Percentiles rank a stretch among this genome's conserved stretches.
These are phyloP conservation scores for Centella asiatica DNA, from an alignment of 129 eudicot genomes.

Conservation along the genomic window DNA sequence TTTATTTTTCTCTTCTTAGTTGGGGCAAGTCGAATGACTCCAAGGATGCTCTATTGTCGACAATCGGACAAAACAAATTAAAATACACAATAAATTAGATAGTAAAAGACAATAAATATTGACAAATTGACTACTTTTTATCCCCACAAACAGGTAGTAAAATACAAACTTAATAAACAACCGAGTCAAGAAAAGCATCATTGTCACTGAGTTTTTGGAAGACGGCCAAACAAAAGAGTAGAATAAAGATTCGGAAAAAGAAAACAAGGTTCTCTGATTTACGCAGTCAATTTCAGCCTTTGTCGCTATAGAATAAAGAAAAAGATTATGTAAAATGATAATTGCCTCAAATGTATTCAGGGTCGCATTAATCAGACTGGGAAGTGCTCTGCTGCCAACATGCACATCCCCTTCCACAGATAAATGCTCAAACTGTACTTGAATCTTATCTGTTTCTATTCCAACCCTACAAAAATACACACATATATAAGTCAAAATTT, in stretches of 20 bases:
- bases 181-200: too few relatives aligned
- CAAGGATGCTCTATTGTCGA: conserved; percentile 46
- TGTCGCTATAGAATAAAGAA: background rate
- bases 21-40: conserved; percentile 44
- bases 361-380: conserved; percentile 54
- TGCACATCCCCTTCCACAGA: conserved; percentile 67
- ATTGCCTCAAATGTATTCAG: conserved; percentile 57
- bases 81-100: background rate
- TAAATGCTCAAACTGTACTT: conserved; percentile 60
- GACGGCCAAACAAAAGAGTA: background rate
- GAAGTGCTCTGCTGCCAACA: conserved; percentile 76
- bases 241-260: background rate
- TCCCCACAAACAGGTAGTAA: too few relatives aligned
- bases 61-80: conserved; percentile 2
- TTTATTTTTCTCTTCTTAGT: conserved; percentile 55
- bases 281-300: background rate
- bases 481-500: background rate
- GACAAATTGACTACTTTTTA: background rate
- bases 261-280: background rate
- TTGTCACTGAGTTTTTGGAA: too few relatives aligned
- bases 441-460: conserved; percentile 50
- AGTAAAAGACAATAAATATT: background rate
- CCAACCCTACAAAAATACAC: conserved; percentile 46
- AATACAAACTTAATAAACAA: too few relatives aligned
- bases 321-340: background rate